Evolutionary conservation across 768 basidiomycete species (phyloP), one percentile per base, ranked within the genome.

Genomic region (Calocybe indica): DNA sequence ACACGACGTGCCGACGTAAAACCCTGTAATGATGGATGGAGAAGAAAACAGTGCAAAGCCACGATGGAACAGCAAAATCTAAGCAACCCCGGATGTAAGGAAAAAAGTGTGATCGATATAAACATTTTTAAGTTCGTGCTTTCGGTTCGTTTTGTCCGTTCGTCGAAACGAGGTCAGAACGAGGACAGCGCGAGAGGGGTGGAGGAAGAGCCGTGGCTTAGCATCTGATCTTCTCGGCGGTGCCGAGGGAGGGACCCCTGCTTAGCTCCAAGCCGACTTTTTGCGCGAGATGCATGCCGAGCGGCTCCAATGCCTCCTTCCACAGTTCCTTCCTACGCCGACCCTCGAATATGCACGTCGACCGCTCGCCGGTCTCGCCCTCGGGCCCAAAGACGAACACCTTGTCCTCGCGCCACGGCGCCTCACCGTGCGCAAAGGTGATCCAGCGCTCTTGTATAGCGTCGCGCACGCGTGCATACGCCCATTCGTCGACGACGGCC

Each of bases 351-450:
- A 88, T 83, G 28, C 68, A 63, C 46, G 61, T 67, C 10, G 77
- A 79, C 40, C 88, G 77, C 62, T 88, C 86, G 40, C 88, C 88
- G 0, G 78, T 79, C 65, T 90, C 88, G 45, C 87, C 88, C 59
- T 89, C 87, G 0, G 88, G 88, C 4, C 88, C 88, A 54, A 90
- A 88, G 13, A 90, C 85, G 60, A 76, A 88, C 40, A 87, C 76
- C 63, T 79, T 84, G 49, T 80, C 77, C 49, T 75, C 77, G 48
- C 66, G 67, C 86, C 88, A 90, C 6, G 87, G 87, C 3, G 69
- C 75, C 59, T 85, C 80, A 5, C 85, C 86, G 59, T 86, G 62
- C 5, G 87, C 85, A 47, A 90, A 90, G 14, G 80, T 60, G 15
- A 89, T 75, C 88, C 88, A 90, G 37, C 78, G 73, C 52, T 79